A percentile compares a stretch with the other conserved stretches of the same genome.
Conservation (phyloP, 305 asterid genomes). For the Solanum hybrid region DNA sequence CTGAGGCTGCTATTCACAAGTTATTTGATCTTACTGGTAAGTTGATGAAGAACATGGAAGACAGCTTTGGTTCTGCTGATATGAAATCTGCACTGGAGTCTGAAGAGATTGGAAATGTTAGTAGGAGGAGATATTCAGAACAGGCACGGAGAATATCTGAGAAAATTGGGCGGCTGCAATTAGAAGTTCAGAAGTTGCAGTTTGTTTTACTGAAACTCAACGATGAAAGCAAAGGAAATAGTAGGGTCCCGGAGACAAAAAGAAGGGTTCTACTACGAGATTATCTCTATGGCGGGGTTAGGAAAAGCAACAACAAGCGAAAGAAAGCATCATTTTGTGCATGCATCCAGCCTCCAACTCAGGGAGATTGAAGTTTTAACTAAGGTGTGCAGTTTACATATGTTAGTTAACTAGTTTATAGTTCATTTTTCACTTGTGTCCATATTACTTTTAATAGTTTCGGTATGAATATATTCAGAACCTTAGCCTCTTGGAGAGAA, state of each 20-base stretch:
- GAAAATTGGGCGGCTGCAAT: conserved; percentile 77
- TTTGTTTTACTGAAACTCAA: conserved; percentile 67
- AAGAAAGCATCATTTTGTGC: conserved; percentile 63
- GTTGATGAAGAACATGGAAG: conserved; percentile 54
- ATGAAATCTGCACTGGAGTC: conserved; percentile 52
- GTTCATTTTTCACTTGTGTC: background rate
- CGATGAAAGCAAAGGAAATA: conserved; percentile 33
- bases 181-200: conserved; percentile 88
- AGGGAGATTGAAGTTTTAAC: conserved; percentile 40
- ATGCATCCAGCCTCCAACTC: conserved; percentile 68
- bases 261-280: conserved; percentile 60
- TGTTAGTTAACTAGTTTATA: background rate
- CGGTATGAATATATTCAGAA: background rate
- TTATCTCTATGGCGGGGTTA: conserved; percentile 56
- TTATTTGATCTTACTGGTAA: conserved; percentile 62
- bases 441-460: background rate
- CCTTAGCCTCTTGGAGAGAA: background rate
- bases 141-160: conserved; percentile 81
- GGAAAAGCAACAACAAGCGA: conserved; percentile 35
- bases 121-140: conserved; percentile 57
- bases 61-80: conserved; percentile 31
- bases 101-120: conserved; percentile 49
- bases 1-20: conserved; percentile 62
- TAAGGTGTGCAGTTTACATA: background rate
- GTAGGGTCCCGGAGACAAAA: conserved; percentile 37